Evolutionary conservation across 1,139 yeast genomes (phyloP).

Genomic region (Arxiozyma slooffiae): DNA sequence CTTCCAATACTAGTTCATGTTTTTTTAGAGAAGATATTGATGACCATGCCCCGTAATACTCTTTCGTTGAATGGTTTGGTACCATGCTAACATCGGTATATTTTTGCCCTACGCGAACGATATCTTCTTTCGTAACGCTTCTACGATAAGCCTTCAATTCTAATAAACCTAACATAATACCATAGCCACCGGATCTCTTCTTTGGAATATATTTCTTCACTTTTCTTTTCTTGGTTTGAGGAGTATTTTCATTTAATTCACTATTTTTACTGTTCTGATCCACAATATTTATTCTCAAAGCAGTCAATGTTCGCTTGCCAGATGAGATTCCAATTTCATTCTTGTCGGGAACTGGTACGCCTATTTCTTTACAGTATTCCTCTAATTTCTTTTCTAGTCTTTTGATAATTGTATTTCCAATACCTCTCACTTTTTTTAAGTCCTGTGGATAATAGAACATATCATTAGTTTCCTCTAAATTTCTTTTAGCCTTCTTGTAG

Average conservation of each 20-base stretch:
- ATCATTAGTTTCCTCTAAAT: conserved; percentile 15
- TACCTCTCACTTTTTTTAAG: conserved; percentile 27
- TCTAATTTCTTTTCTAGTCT: conserved; percentile 18
- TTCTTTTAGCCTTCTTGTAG: conserved; percentile 23
- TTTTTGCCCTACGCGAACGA: conserved; percentile 47
- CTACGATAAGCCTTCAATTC: conserved; percentile 40
- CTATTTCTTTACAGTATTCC: conserved; percentile 18
- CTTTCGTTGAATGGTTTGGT: conserved; percentile 50
- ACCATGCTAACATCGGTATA: conserved; percentile 60
- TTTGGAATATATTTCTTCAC: conserved; percentile 58
- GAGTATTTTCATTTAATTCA: not conserved
- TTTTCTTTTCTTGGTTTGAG: conserved; percentile 20
- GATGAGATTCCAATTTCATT: not conserved
- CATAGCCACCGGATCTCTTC: conserved; percentile 79
- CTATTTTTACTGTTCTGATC: not conserved
- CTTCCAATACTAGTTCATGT: conserved; percentile 46
- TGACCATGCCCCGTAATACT: conserved; percentile 72
- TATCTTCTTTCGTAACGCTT: conserved; percentile 55
- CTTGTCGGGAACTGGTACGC: conserved; percentile 7
- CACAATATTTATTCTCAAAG: conserved; percentile 5
- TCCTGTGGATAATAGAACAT: conserved; percentile 21
- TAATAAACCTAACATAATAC: conserved; percentile 58
- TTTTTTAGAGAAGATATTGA: conserved; percentile 54
- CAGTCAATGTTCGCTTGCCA: conserved; percentile 13
- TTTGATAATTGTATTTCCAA: conserved; percentile 25